These are phyloP conservation scores for Aspergillus intermedius DNA, from an alignment of 2,329 filamentous ascomycete genomes.

Conservation along the genomic window DNA sequence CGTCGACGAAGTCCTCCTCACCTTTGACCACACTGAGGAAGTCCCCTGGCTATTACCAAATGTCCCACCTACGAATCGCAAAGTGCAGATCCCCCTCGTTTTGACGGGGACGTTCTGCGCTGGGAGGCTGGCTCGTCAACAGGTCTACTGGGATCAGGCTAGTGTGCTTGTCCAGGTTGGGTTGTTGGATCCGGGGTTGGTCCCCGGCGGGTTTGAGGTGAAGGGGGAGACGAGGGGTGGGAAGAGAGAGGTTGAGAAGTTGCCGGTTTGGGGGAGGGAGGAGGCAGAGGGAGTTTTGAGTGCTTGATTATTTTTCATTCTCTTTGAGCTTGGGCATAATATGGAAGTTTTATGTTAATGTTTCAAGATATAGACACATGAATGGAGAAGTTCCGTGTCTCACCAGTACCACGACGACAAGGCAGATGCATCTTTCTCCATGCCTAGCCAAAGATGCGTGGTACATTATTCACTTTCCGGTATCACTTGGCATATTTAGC, in stretches of 20 bases:
- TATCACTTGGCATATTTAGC: background rate
- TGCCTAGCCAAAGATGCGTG: too few species aligned
- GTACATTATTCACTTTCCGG: too few species aligned
- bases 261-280: slow-evolving; percentile 32
- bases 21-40: slow-evolving; percentile 49
- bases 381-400: background rate
- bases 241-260: slow-evolving; percentile 18
- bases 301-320: slow-evolving; percentile 5
- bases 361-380: background rate
- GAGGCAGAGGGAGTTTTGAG: slow-evolving; percentile 20
- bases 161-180: slow-evolving; percentile 55
- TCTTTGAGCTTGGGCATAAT: background rate
- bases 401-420: too few species aligned
- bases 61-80: slow-evolving; percentile 47
- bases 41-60: slow-evolving; percentile 53
- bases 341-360: background rate
- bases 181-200: slow-evolving; percentile 48
- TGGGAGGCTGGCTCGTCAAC: slow-evolving; percentile 40
- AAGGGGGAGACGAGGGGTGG: slow-evolving; percentile 23
- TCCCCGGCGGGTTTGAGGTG: slow-evolving; percentile 42
- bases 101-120: slow-evolving; percentile 40
- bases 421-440: too few species aligned
- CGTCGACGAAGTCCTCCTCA: slow-evolving; percentile 52
- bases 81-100: slow-evolving; percentile 49
- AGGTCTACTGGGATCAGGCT: slow-evolving; percentile 59